Conservation (phyloP, 345 rosid genomes). For the Rhodamnia argentea region DNA sequence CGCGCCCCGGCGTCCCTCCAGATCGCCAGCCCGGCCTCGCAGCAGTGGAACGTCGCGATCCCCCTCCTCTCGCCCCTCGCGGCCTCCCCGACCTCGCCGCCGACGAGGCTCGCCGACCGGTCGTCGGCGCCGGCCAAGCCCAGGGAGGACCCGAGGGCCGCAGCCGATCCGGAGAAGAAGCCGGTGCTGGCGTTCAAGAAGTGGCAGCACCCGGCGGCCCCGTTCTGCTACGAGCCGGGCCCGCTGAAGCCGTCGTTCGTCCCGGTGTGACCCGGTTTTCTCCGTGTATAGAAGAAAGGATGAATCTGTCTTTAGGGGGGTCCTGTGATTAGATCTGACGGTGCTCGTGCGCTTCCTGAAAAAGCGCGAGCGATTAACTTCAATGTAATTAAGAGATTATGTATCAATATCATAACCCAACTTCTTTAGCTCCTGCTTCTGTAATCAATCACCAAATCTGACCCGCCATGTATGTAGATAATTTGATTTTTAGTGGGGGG, state of each 20-base stretch:
- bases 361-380: not conserved
- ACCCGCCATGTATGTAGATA: not conserved
- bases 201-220: constrained; percentile 97
- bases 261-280: constrained; percentile 24
- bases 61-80: constrained; percentile 83
- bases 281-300: not conserved
- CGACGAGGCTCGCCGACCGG: constrained; percentile 40
- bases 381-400: not conserved
- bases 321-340: not conserved
- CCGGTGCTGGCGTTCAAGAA: constrained; percentile 39
- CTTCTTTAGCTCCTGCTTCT: no score
- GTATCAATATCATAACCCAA: no score
- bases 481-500: not conserved
- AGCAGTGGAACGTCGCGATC: constrained; percentile 71
- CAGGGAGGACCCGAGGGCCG: constrained; percentile 8
- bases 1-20: constrained; percentile 66
- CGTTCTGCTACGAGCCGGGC: constrained; percentile 45
- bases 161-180: constrained; percentile 7
- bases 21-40: constrained; percentile 29
- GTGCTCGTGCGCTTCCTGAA: not conserved
- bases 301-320: not conserved
- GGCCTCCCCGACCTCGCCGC: constrained; percentile 44
- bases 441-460: not conserved
- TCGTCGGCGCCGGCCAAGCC: constrained; percentile 13
- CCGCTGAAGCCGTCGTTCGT: constrained; percentile 43